Conservation (phyloP, 805 yeast species). For the Kodamaea fukazawae region DNA sequence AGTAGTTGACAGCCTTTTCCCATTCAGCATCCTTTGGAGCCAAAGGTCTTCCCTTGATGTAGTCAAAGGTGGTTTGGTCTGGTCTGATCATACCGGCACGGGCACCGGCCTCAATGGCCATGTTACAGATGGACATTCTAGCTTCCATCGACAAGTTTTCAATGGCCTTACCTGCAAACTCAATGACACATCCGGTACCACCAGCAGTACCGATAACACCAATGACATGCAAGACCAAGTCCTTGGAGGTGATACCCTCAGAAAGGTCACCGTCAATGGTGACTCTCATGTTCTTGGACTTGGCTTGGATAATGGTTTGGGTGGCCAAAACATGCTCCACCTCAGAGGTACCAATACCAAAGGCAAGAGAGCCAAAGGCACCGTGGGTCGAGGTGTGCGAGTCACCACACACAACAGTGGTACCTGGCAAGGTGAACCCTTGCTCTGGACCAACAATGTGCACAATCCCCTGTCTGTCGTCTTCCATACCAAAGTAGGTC, state of each 20-base stretch:
- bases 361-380: conserved; percentile 95
- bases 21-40: conserved; percentile 93
- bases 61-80: conserved; percentile 83
- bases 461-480: conserved; percentile 94
- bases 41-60: conserved; percentile 89
- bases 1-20: conserved; percentile 90
- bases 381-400: conserved; percentile 99
- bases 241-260: conserved; percentile 94
- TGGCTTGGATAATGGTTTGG: conserved; percentile 90
- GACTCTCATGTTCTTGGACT: conserved; percentile 94
- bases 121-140: conserved; percentile 98
- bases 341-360: conserved; percentile 98
- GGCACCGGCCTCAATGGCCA: conserved; percentile 99
- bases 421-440: conserved; percentile 97
- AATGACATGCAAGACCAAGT: conserved; percentile 88
- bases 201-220: conserved; percentile 99
- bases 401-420: conserved; percentile 99
- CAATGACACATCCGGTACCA: conserved; percentile 96
- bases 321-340: conserved; percentile 99
- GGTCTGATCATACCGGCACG: conserved; percentile 99
- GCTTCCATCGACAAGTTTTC: conserved; percentile 92
- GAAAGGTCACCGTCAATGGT: conserved; percentile 76
- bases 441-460: conserved; percentile 99
- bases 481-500: conserved; percentile 92
- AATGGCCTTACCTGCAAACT: conserved; percentile 94